Base-by-base conservation (phyloP, 1,284 basidiomycete species). In the Mycosarcoma maydis region DNA sequence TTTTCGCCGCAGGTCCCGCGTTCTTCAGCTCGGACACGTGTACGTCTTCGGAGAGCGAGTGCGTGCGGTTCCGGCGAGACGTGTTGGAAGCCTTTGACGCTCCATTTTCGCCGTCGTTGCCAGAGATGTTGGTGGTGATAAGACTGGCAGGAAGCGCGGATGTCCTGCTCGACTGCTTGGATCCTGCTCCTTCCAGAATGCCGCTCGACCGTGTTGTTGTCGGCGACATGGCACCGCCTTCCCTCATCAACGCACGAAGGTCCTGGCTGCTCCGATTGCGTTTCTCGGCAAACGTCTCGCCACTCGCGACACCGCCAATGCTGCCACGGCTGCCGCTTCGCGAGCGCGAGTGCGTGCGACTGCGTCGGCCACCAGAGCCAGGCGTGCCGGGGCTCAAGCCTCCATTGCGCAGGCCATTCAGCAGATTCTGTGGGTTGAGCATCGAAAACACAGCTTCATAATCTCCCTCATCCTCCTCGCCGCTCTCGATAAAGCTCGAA, bases 371-470 rank as follows among this genome's bases (percentile, higher is more conserved):
- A 7, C 32, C 52, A 23, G 55, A 66, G 6, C 58, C 61, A 23
- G 68, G 71, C 33, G 61, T 73, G 26, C 50, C 42, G 4, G 75
- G 73, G 34, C 61, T 68, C 46, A 66, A 42, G 2, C 22, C 65
- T 3, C 59, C 75, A 26, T 53, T 45, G 14, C 59, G 50, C 45
- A 69, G 39, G 8, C 65, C 56, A 19, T 54, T 52, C 29, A 67
- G 43, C 24, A 65, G 43, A 13, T 41, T 58, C 23, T 37, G 33
- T 16, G 68, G 62, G 37, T 68, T 74, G 43, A 79, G 61, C 72
- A 79, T 76, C 41, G 74, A 66, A 39, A 79, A 79, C 34, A 79
- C 67, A 17, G 75, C 74, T 38, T 79, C 77, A 55, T 79, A 79
- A 43, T 79, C 77, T 19, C 75, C 75, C 36, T 77, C 76, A 24